Percentiles rank a stretch among this genome's conserved stretches.
These are phyloP conservation scores for Trametes sanguinea DNA, from an alignment of 768 basidiomycete species.

Conservation along the genomic window DNA sequence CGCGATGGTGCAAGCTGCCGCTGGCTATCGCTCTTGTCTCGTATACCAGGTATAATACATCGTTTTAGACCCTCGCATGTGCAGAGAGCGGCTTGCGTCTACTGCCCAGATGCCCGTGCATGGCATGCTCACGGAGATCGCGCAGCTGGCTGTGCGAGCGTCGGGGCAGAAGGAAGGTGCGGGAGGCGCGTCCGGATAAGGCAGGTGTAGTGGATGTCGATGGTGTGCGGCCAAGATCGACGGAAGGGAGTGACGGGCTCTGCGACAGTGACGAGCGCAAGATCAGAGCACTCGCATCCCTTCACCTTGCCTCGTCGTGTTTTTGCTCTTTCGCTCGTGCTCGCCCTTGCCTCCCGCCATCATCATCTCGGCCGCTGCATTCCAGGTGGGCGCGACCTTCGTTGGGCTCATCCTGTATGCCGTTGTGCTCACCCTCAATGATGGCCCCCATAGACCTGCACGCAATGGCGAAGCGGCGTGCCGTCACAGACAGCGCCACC, in stretches of 20 bases:
- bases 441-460: no score
- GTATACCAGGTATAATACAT: no score
- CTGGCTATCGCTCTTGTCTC: no score
- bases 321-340: background rate
- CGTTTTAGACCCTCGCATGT: no score
- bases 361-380: background rate
- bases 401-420: no score
- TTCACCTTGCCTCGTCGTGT: slow-evolving; percentile 7
- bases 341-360: background rate
- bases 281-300: background rate
- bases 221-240: slow-evolving; percentile 1
- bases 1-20: no score
- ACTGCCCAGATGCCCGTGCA: no score
- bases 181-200: slow-evolving; percentile 9
- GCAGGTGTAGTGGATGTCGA: slow-evolving; percentile 12
- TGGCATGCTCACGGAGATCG: background rate
- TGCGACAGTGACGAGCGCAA: slow-evolving; percentile 8
- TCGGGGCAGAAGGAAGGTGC: slow-evolving; percentile 5
- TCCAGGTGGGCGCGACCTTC: background rate
- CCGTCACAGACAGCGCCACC: no score
- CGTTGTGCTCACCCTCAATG: no score
- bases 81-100: background rate
- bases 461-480: background rate
- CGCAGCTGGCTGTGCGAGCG: background rate
- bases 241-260: slow-evolving; percentile 3